phyloP scores from a whole-genome alignment of 2,329 filamentous ascomycete genomes.

The Xylariaceae sp. region DNA sequence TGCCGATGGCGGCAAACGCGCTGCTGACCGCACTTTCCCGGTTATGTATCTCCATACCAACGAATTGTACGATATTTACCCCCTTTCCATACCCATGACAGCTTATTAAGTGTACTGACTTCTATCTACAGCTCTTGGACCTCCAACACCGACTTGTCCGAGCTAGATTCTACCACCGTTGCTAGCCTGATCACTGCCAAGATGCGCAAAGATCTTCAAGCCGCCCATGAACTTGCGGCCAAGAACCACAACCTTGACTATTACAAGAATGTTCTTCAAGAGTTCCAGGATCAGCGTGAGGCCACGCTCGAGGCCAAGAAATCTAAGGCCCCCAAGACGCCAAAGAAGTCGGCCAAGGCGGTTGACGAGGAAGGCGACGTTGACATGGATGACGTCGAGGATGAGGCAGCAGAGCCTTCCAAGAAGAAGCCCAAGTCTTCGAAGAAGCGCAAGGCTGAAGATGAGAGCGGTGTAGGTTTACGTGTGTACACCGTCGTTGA shows the following conservation, averaged over 20 bases:
- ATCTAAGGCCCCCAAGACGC: slow-evolving; percentile 27
- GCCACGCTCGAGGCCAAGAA: slow-evolving; percentile 47
- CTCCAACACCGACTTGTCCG: slow-evolving; percentile 73
- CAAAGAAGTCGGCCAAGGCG: slow-evolving; percentile 42
- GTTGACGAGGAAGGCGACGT: slow-evolving; percentile 53
- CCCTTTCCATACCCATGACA: not conserved
- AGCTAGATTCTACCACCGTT: slow-evolving; percentile 69
- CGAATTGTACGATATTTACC: slow-evolving; percentile 73
- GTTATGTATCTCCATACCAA: slow-evolving; percentile 95
- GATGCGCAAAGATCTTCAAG: slow-evolving; percentile 71
- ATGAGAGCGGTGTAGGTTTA: slow-evolving; percentile 62
- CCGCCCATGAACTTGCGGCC: slow-evolving; percentile 74
- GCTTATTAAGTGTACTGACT: slow-evolving; percentile 10
- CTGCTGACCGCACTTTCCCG: slow-evolving; percentile 78
- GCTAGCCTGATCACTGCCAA: slow-evolving; percentile 66
- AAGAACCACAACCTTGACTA: slow-evolving; percentile 71
- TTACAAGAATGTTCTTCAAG: slow-evolving; percentile 75
- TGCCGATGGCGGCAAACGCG: slow-evolving; percentile 80
- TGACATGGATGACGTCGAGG: slow-evolving; percentile 58
- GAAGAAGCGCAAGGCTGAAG: slow-evolving; percentile 85
- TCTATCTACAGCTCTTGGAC: slow-evolving; percentile 71
- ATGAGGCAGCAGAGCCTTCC: slow-evolving; percentile 42
- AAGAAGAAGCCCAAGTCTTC: slow-evolving; percentile 42
- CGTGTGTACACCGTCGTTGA: not conserved
- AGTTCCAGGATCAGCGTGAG: slow-evolving; percentile 61